phyloP scores from a whole-genome alignment of 139 green algal genomes.

The Micractinium sp. region DNA sequence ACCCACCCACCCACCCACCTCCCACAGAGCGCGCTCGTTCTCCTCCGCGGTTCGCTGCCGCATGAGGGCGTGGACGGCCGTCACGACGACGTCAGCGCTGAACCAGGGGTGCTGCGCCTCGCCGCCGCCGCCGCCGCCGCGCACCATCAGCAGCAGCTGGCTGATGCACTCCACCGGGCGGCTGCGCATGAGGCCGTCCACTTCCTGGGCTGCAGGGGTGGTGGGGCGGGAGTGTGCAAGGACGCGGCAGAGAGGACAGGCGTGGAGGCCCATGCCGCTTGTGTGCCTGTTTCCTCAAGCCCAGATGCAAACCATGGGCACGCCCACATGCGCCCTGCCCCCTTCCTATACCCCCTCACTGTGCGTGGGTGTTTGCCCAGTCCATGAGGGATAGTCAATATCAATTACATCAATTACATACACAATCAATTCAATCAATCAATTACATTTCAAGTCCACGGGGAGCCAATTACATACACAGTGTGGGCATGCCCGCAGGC shows the following conservation, averaged over 20 bases:
- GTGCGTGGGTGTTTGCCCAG: too few relatives aligned
- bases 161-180: constrained; percentile 23
- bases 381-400: too few relatives aligned
- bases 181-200: constrained; percentile 7
- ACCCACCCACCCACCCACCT: not conserved
- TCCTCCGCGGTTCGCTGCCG: not conserved
- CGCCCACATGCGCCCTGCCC: too few relatives aligned
- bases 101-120: constrained; percentile 29
- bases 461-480: too few relatives aligned
- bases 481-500: too few relatives aligned
- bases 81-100: not conserved
- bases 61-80: constrained; percentile 8
- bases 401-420: too few relatives aligned
- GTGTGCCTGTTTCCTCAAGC: too few relatives aligned
- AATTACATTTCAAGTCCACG: too few relatives aligned
- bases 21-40: constrained; percentile 16
- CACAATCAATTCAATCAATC: too few relatives aligned
- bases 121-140: not conserved
- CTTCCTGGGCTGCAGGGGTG: constrained; percentile 22
- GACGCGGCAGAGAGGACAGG: not conserved
- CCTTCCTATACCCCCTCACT: too few relatives aligned
- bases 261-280: not conserved
- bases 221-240: not conserved
- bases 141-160: constrained; percentile 41
- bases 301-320: too few relatives aligned